phyloP scores from a whole-genome alignment of 345 rosid genomes.

The Linum trigynum region DNA sequence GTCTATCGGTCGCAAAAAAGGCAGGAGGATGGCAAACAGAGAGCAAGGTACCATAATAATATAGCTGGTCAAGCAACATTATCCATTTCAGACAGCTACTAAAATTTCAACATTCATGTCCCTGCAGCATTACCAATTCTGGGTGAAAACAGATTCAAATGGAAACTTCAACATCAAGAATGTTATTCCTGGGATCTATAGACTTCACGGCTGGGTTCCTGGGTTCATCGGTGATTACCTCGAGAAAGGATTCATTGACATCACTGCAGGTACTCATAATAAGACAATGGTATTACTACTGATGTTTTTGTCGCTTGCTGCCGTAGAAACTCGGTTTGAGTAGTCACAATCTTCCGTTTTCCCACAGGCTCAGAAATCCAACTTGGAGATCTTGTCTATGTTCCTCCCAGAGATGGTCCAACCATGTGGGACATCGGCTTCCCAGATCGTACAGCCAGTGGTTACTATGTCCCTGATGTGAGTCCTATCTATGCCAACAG shows the following conservation, averaged over 20 bases:
- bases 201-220: conserved; percentile 35
- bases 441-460: conserved; percentile 31
- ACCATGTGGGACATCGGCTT: conserved; percentile 33
- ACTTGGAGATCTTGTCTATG: conserved; percentile 22
- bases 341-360: too few species aligned
- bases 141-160: conserved; percentile 29
- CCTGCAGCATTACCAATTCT: conserved; percentile 29
- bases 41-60: conserved; percentile 21
- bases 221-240: conserved; percentile 35
- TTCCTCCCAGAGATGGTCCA: conserved; percentile 26
- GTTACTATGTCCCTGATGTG: conserved; percentile 27
- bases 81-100: too few species aligned
- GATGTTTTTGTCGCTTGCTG: not conserved
- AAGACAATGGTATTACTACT: not conserved
- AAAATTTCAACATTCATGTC: not conserved
- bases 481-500: conserved; percentile 29
- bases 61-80: not conserved
- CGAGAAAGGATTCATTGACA: conserved; percentile 10
- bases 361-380: conserved; percentile 20
- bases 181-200: conserved; percentile 26
- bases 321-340: too few species aligned
- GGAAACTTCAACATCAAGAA: conserved; percentile 30
- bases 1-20: conserved; percentile 25
- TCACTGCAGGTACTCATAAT: conserved; percentile 21
- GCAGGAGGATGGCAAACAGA: conserved; percentile 33